These are phyloP conservation scores for Rhodosporidiobolus odoratus DNA, from an alignment of 768 basidiomycete genomes.

Conservation along the genomic window DNA sequence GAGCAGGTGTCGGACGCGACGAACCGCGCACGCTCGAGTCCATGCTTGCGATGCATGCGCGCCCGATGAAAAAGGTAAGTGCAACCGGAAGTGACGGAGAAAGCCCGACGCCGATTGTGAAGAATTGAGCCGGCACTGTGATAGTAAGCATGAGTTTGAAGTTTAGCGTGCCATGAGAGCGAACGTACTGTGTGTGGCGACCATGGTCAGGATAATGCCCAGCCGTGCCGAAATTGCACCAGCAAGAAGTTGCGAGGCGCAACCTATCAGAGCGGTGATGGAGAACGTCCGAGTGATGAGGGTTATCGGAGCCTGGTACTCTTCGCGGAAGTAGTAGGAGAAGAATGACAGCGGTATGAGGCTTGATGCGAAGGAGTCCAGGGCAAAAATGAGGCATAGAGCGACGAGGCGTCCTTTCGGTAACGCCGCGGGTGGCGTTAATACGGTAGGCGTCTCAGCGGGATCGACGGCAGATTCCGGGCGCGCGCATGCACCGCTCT, in stretches of 20 bases:
- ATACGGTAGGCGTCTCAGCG: too few species aligned
- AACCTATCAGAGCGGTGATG: slow-evolving; percentile 11
- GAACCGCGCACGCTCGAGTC: slow-evolving; percentile 25
- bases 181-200: slow-evolving; percentile 20
- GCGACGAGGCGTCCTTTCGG: slow-evolving; percentile 19
- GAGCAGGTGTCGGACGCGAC: background rate
- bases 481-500: background rate
- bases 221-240: slow-evolving; percentile 7
- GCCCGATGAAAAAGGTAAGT: slow-evolving; percentile 16
- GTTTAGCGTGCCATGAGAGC: background rate
- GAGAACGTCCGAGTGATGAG: slow-evolving; percentile 27
- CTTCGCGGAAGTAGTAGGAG: slow-evolving; percentile 22
- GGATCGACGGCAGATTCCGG: background rate
- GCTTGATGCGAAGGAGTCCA: slow-evolving; percentile 29
- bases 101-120: slow-evolving; percentile 21
- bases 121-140: slow-evolving; percentile 27
- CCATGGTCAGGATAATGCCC: slow-evolving; percentile 30
- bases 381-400: slow-evolving; percentile 30
- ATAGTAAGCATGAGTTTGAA: background rate
- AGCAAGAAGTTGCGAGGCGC: slow-evolving; percentile 18
- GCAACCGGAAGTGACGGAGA: slow-evolving; percentile 12
- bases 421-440: background rate
- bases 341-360: slow-evolving; percentile 30
- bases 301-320: background rate
- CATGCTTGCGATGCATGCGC: slow-evolving; percentile 17